Base-by-base conservation (phyloP, 2,329 filamentous ascomycete genomes). In the Fusarium fracticaudum region DNA sequence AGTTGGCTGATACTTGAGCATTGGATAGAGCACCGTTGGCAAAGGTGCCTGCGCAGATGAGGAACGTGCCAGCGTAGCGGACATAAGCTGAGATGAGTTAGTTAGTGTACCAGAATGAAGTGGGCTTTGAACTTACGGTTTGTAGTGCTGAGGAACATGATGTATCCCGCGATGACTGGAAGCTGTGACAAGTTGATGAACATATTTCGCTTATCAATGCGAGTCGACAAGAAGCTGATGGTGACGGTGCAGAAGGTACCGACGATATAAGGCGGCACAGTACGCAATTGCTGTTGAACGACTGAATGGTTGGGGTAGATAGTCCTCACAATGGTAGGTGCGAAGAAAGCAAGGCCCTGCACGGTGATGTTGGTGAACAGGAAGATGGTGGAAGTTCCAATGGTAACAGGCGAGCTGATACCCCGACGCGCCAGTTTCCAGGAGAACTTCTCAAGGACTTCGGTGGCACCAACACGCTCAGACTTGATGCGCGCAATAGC, bases 291-390 rank as follows among this genome's bases (percentile, higher is more conserved):
- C 75, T 91, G 88, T 1, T 83, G 85, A 31, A 92, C 83, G 12
- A 90, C 86, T 4, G 82, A 84, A 41, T 81, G 79, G 7, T 86
- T 77, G 0, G 90, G 90, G 70, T 92, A 92, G 73, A 92, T 91
- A 0, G 88, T 91, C 31, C 80, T 81, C 48, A 92, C 89, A 58
- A 92, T 92, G 0, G 90, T 91, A 0, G 91, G 90, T 0, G 86
- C 83, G 77, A 92, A 92, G 84, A 92, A 92, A 14, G 87, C 89
- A 1, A 92, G 83, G 5, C 90, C 90, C 76, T 92, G 89, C 4
- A 92, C 90, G 0, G 90, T 92, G 73, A 92, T 86, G 80, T 92
- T 92, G 82, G 90, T 83, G 51, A 91, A 85, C 3, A 91, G 81
- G 80, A 91, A 91, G 71, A 91, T 87, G 69, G 88, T 83, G 0